phyloP scores from a whole-genome alignment of 2,329 filamentous ascomycete species.

The Tolypocladium endophyticum region DNA sequence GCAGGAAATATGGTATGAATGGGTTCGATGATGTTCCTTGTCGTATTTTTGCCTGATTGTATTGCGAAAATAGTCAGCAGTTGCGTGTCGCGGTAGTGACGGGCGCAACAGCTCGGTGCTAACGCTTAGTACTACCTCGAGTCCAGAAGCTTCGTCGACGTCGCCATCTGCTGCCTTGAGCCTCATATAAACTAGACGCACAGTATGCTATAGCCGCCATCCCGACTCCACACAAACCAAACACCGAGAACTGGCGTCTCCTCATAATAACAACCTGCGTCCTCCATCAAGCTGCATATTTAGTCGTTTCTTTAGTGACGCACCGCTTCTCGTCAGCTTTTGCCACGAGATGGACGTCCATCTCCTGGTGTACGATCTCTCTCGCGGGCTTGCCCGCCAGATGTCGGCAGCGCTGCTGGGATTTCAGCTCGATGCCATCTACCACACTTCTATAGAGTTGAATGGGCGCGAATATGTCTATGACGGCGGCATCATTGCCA shows the following conservation, averaged over 20 bases:
- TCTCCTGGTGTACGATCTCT: conserved; percentile 71
- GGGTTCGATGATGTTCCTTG: too few relatives aligned
- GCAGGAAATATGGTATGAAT: too few relatives aligned
- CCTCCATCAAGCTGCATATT: neutral
- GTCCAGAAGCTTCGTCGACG: neutral
- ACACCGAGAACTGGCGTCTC: neutral
- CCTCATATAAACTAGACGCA: neutral
- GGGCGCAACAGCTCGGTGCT: neutral
- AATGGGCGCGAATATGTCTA: conserved; percentile 83
- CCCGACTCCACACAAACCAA: neutral
- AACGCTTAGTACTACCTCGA: neutral
- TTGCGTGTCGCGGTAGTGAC: neutral
- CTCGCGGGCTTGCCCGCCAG: conserved; percentile 45
- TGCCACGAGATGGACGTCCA: conserved; percentile 57
- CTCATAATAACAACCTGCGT: neutral
- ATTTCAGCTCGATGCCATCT: conserved; percentile 75
- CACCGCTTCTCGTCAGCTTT: neutral
- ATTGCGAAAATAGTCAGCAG: neutral
- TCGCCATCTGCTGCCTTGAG: neutral
- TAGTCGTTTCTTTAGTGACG: neutral
- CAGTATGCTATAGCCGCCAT: neutral
- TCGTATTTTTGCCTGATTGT: neutral
- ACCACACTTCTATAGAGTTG: conserved; percentile 86
- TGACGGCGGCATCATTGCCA: conserved; percentile 76
- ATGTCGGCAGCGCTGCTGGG: conserved; percentile 43